These are phyloP conservation scores for Cyberlindnera veronae DNA, from an alignment of 805 yeast species.

Conservation along the genomic window DNA sequence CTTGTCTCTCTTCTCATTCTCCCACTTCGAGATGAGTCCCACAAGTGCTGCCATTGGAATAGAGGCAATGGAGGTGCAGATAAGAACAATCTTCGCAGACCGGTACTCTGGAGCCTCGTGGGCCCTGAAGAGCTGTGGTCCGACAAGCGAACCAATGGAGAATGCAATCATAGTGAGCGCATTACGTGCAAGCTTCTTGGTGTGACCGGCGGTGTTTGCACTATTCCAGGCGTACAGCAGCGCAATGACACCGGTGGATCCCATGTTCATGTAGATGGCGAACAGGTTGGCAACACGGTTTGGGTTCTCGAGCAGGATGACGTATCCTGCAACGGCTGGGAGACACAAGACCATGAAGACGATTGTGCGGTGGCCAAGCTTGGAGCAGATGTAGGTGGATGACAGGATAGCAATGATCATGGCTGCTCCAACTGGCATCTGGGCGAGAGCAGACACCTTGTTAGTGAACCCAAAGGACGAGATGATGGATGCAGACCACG, in stretches of 20 bases:
- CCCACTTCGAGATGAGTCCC: constrained; percentile 41
- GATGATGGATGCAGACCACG: constrained; percentile 36
- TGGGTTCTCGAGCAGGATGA: constrained; percentile 39
- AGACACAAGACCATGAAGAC: constrained; percentile 37
- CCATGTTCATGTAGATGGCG: constrained; percentile 47
- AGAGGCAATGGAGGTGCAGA: constrained; percentile 47
- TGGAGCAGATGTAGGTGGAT: constrained; percentile 36
- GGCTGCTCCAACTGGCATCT: constrained; percentile 55
- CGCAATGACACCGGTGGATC: constrained; percentile 56
- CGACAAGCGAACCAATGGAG: constrained; percentile 55
- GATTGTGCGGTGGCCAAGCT: constrained; percentile 34
- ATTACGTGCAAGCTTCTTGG: constrained; percentile 52
- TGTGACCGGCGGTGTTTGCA: constrained; percentile 60
- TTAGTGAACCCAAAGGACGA: constrained; percentile 43
- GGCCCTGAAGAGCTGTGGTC: constrained; percentile 59
- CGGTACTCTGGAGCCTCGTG: constrained; percentile 49
- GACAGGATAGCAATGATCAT: constrained; percentile 39
- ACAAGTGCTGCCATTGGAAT: constrained; percentile 41
- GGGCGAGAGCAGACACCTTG: constrained; percentile 43
- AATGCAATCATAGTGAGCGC: constrained; percentile 56
- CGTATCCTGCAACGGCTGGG: constrained; percentile 49
- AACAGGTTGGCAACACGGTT: constrained; percentile 45
- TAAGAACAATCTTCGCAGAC: constrained; percentile 55
- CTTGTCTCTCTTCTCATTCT: constrained; percentile 48
- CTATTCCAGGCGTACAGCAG: constrained; percentile 59